Percentiles rank a stretch among this genome's conserved stretches.
Conservation (phyloP, 768 basidiomycete genomes). For the Lentinula aciculospora region DNA sequence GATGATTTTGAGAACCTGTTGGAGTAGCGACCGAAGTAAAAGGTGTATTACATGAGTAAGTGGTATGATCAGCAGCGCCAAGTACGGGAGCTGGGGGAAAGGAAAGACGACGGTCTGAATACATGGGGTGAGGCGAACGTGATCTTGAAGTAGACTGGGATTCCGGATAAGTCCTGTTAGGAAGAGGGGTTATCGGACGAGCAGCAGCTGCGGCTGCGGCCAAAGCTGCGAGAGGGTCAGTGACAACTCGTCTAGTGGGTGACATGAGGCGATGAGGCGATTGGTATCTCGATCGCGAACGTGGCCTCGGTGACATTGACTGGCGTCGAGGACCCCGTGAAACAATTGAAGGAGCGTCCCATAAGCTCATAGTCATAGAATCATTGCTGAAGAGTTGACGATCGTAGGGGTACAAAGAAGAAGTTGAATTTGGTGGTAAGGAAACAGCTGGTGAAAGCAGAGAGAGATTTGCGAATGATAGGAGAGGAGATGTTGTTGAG, state of each 20-base stretch:
- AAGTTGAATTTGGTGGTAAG: background rate
- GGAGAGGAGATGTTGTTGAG: background rate
- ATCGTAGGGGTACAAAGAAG: background rate
- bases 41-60: too few relatives aligned
- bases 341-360: background rate
- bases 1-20: background rate
- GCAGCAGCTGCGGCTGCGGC: constrained; percentile 6
- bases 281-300: background rate
- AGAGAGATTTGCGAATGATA: background rate
- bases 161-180: background rate
- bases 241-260: background rate
- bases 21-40: too few relatives aligned
- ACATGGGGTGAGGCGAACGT: background rate
- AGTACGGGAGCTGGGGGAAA: too few relatives aligned
- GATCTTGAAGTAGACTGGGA: background rate
- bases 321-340: background rate
- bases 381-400: background rate
- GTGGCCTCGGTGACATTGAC: background rate
- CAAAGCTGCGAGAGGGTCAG: background rate
- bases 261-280: background rate
- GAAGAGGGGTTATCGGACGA: background rate
- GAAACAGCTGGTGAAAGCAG: background rate
- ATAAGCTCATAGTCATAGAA: background rate
- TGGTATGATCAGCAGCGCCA: too few relatives aligned
- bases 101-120: background rate